phyloP scores from a whole-genome alignment of 2,329 filamentous ascomycete species.

The Ambrosiella cleistominuta region DNA sequence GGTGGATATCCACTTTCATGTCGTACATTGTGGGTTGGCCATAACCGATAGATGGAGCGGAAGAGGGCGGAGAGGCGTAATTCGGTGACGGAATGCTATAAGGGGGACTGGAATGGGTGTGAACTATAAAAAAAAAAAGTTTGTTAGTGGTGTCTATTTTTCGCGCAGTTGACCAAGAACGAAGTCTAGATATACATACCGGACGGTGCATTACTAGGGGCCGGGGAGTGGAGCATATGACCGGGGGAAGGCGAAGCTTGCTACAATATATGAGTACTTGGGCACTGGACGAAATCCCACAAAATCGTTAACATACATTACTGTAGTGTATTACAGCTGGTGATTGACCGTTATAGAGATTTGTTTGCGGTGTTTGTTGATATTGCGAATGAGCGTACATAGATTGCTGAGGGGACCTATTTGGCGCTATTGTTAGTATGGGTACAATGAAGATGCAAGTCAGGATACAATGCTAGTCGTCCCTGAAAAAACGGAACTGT shows the following conservation, averaged over 20 bases:
- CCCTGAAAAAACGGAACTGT: no score
- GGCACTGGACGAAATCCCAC: not conserved
- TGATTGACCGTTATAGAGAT: not conserved
- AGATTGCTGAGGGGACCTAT: not conserved
- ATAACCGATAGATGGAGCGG: not conserved
- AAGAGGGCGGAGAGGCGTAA: not conserved
- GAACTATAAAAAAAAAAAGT: not conserved
- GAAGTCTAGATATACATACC: not conserved
- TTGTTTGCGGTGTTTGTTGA: not conserved
- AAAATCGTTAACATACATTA: not conserved
- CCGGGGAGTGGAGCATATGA: not conserved
- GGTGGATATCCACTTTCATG: not conserved
- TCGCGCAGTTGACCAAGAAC: not conserved
- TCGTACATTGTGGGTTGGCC: not conserved
- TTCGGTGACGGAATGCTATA: not conserved
- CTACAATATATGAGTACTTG: not conserved
- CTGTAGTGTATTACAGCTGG: not conserved
- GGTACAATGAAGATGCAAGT: no score
- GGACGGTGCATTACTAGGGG: not conserved
- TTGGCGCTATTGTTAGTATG: no score
- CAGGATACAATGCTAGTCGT: no score
- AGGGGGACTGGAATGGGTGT: not conserved
- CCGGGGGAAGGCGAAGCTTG: not conserved
- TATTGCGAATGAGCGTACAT: not conserved
- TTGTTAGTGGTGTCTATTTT: not conserved